A percentile compares a stretch with the other conserved stretches of the same genome.
Evolutionary conservation across 2,329 filamentous ascomycete genomes (phyloP).

Genomic region (Dichotomopilus funicola): DNA sequence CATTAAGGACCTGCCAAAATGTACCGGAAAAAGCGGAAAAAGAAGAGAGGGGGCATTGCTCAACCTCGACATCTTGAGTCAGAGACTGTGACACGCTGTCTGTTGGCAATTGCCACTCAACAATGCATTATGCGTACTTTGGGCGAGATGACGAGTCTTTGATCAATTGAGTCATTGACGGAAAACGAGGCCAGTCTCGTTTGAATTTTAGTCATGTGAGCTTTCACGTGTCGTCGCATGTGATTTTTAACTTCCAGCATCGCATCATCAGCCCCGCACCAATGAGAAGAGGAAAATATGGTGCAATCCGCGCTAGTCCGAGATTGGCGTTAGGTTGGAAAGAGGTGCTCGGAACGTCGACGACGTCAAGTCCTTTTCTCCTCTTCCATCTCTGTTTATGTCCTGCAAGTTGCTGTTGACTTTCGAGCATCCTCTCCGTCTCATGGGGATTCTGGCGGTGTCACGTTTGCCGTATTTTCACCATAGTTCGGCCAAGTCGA

Average conservation of each 20-base stretch:
- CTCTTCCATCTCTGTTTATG: neutral
- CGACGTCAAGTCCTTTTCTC: slow-evolving; percentile 15
- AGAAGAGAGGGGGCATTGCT: too few species aligned
- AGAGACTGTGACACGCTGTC: too few species aligned
- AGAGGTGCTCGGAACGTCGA: slow-evolving; percentile 13
- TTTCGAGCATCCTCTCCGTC: neutral
- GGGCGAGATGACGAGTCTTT: neutral
- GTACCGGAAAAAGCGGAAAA: too few species aligned
- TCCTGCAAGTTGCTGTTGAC: neutral
- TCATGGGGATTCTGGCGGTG: slow-evolving; percentile 3
- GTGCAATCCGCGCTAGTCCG: slow-evolving; percentile 25
- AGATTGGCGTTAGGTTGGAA: slow-evolving; percentile 11
- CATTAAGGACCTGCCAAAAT: too few species aligned
- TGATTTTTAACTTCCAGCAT: neutral
- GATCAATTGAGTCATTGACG: neutral
- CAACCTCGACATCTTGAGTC: too few species aligned
- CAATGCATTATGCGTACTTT: neutral
- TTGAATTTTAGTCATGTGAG: neutral
- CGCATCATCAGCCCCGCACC: neutral
- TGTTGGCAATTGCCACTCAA: too few species aligned
- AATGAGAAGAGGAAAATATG: slow-evolving; percentile 12
- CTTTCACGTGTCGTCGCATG: slow-evolving; percentile 1
- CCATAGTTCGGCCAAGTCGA: neutral
- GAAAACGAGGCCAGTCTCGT: neutral
- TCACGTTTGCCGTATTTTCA: neutral